phyloP scores from a whole-genome alignment of 257 asterid genomes.

The Salvia miltiorrhiza region DNA sequence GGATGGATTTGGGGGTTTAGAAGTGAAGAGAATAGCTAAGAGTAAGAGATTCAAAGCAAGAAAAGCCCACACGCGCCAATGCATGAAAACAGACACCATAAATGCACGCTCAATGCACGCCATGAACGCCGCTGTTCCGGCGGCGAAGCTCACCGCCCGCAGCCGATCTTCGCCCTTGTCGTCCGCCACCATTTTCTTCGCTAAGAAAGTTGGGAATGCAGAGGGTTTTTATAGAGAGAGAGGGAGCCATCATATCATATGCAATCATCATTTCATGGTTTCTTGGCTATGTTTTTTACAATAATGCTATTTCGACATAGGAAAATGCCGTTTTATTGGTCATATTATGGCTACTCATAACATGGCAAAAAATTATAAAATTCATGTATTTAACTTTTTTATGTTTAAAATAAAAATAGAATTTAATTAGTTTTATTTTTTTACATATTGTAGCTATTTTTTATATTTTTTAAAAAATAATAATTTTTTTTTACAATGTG shows the following conservation, averaged over 20 bases:
- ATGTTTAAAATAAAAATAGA: too few species aligned
- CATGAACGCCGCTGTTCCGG: slow-evolving; percentile 77
- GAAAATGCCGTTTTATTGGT: too few species aligned
- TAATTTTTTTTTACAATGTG: too few species aligned
- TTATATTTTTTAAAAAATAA: too few species aligned
- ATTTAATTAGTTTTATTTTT: too few species aligned
- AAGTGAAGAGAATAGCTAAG: slow-evolving; percentile 79
- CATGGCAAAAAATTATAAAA: too few species aligned
- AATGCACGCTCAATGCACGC: slow-evolving; percentile 71
- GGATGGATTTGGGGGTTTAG: slow-evolving; percentile 34
- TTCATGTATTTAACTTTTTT: too few species aligned
- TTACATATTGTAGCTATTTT: too few species aligned
- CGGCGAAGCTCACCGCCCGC: slow-evolving; percentile 84
- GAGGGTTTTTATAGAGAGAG: slow-evolving; percentile 24
- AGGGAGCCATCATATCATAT: neutral
- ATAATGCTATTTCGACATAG: too few species aligned
- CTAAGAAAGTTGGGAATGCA: neutral
- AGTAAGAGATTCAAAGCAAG: slow-evolving; percentile 81
- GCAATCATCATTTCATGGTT: neutral
- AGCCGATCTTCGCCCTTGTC: slow-evolving; percentile 44
- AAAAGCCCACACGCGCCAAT: slow-evolving; percentile 79
- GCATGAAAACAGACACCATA: slow-evolving; percentile 57
- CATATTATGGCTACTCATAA: too few species aligned
- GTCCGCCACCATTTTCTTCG: slow-evolving; percentile 30
- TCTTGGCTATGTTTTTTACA: slow-evolving; percentile 16